Evolutionary conservation across 2,329 filamentous ascomycete genomes (phyloP).

Genomic region (Xylaria hypoxylon): DNA sequence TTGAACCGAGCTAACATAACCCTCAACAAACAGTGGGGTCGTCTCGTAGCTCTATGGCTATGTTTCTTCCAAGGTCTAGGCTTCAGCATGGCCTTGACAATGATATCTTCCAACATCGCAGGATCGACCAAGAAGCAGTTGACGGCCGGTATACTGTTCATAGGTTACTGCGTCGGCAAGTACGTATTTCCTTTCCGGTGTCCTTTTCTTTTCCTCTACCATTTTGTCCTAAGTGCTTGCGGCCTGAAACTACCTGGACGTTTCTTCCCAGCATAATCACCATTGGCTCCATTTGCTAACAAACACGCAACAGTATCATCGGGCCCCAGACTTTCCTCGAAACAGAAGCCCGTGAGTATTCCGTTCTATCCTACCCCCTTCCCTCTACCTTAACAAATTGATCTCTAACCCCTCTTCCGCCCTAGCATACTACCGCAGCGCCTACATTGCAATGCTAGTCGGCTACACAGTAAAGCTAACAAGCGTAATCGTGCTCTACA

Average conservation of each 20-base stretch:
- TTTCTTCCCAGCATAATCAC: no score
- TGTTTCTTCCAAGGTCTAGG: slow-evolving; percentile 52
- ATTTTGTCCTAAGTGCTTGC: no score
- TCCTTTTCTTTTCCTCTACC: background rate
- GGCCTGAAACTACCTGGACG: no score
- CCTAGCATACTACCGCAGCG: slow-evolving; percentile 49
- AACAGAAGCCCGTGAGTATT: slow-evolving; percentile 44
- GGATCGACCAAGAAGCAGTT: slow-evolving; percentile 52
- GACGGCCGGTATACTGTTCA: slow-evolving; percentile 48
- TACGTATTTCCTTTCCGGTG: slow-evolving; percentile 20
- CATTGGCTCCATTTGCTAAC: slow-evolving; percentile 5
- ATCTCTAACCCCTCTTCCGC: background rate
- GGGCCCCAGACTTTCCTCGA: slow-evolving; percentile 50
- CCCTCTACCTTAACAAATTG: background rate
- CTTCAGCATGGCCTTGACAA: slow-evolving; percentile 51
- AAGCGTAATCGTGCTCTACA: slow-evolving; percentile 46
- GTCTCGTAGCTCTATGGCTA: slow-evolving; percentile 68
- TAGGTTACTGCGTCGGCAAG: slow-evolving; percentile 51
- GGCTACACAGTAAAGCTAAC: slow-evolving; percentile 49
- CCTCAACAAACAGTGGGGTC: slow-evolving; percentile 58
- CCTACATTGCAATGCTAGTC: slow-evolving; percentile 51
- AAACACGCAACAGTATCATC: slow-evolving; percentile 45
- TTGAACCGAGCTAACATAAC: background rate
- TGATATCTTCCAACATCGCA: slow-evolving; percentile 52
- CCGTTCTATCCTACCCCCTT: background rate